A percentile compares a stretch with the other conserved stretches of the same genome.
phyloP scores from a whole-genome alignment of 441 rosid species.

The Theobroma grandiflorum region DNA sequence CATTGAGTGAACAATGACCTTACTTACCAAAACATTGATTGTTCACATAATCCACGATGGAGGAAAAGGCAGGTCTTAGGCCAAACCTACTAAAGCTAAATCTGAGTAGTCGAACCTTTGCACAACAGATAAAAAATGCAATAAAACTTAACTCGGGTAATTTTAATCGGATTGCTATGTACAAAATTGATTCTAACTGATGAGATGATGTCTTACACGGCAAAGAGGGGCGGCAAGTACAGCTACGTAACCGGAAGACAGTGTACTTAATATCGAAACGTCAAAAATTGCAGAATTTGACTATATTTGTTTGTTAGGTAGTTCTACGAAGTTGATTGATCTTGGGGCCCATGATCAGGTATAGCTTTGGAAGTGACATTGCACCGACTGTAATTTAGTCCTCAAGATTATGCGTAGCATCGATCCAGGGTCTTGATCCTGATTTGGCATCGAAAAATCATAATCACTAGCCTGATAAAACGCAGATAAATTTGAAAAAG shows the following conservation, averaged over 20 bases:
- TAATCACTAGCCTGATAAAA: neutral
- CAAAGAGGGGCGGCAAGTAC: conserved; percentile 3
- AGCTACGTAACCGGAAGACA: neutral
- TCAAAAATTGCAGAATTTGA: neutral
- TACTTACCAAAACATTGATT: neutral
- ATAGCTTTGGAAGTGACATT: conserved; percentile 12
- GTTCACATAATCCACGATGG: neutral
- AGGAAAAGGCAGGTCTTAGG: neutral
- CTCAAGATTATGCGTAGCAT: neutral
- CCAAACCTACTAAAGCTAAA: neutral
- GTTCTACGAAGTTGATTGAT: conserved; percentile 13
- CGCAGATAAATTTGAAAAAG: neutral
- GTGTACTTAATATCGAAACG: neutral
- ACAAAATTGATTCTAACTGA: neutral
- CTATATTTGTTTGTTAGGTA: conserved; percentile 12
- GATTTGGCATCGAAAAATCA: neutral
- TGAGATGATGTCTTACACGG: neutral
- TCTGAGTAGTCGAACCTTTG: too few relatives aligned
- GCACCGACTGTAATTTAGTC: conserved; percentile 3
- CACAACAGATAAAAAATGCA: too few relatives aligned
- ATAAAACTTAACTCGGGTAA: too few relatives aligned
- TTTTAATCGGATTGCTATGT: neutral
- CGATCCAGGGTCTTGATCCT: neutral
- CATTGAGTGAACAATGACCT: too few relatives aligned
- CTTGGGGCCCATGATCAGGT: neutral